Evolutionary conservation across 2,329 filamentous ascomycete species (phyloP), one percentile per base, ranked within the genome.

Genomic region (Neonectria ditissima): DNA sequence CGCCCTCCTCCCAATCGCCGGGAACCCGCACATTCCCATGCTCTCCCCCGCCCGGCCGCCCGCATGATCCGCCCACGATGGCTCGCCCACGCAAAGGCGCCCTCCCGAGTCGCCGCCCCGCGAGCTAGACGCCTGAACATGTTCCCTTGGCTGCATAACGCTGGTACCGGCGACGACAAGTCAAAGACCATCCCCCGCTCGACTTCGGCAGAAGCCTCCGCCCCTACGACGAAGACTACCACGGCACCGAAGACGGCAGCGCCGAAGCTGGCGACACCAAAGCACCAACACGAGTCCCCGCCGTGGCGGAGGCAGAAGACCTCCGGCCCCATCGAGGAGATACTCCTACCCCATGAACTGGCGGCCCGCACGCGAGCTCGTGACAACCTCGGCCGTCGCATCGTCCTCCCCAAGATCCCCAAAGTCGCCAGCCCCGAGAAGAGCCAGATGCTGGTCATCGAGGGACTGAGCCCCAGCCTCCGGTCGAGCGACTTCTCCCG

Each of bases 401-500:
- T 37, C 37, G n/a, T 37, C 13, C 50, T 48, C n/a, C 20, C 30
- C 6, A n/a, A 22, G 8, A 51, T 55, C 30, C 13, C 50, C 16
- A 52, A 58, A 22, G 13, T 43, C 13, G 32, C 48, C 11, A 28
- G 9, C 13, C 28, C 28, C 22, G 34, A 47, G 22, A 43, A 44
- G 34, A 65, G 58, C 22, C 37, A 68, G 63, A 81, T 84, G 70
- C 81, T 94, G 43, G 81, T 89, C 44, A 78, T 94, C 39, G 81
- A 81, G 20, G 85, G 87, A 41, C 84, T 87, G 7, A 87, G 86
- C 70, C 83, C 83, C 60, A 84, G 86, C 20, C 82, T 94, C 45
- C 81, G 82, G 20, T 86, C 90, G 69, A 86, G 85, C 68, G 92
- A 95, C 79, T 94, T 95, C 77, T 84, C 87, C 66, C 89, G 91